Conservation (phyloP, 192 early-diverging fungal genomes). For the Backusella tarrabulga region DNA sequence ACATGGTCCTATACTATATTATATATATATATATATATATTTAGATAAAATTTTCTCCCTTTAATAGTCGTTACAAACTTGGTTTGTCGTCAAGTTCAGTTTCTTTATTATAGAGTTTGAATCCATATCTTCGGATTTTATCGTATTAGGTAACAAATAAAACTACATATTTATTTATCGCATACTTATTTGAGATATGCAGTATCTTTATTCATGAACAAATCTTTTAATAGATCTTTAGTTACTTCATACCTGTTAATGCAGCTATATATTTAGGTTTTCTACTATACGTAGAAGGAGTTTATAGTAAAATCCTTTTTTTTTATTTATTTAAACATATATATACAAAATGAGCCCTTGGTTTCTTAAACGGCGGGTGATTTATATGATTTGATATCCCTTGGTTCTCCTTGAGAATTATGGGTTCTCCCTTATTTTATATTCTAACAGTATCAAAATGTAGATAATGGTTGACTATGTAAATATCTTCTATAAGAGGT, state of each 20-base stretch:
- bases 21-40: neutral
- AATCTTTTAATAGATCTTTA: neutral
- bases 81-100: neutral
- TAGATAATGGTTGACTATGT: neutral
- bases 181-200: neutral
- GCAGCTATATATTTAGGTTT: neutral
- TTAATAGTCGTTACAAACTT: neutral
- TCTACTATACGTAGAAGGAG: neutral
- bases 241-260: neutral
- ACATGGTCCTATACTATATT: neutral
- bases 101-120: neutral
- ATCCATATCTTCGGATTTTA: neutral
- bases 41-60: neutral
- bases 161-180: neutral
- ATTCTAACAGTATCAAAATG: neutral
- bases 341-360: neutral
- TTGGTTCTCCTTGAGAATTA: neutral
- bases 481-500: neutral
- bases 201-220: neutral
- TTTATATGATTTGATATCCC: constrained; percentile 3
- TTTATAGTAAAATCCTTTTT: neutral
- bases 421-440: neutral
- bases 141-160: neutral
- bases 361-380: neutral
- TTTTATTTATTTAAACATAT: constrained; percentile 7